These are phyloP conservation scores for Pyrus bretschneideri DNA, from an alignment of 306 rosid species.

Conservation along the genomic window DNA sequence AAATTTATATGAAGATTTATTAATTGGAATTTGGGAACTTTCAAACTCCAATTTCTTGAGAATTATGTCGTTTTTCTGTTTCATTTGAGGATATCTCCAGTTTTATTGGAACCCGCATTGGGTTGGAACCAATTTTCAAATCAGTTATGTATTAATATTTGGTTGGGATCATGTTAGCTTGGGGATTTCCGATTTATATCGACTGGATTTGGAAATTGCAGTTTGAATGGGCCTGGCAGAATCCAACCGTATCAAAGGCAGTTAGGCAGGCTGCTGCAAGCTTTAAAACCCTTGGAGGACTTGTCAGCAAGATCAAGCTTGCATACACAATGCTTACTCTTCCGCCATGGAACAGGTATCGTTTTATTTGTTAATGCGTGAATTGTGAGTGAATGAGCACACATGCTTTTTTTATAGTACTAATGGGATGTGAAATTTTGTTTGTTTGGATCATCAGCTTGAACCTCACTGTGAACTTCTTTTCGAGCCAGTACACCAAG, in stretches of 20 bases:
- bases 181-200: not conserved
- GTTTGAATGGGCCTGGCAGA: slow-evolving; percentile 99
- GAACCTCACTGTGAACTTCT: slow-evolving; percentile 69
- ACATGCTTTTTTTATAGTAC: not conserved
- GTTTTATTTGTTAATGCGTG: not conserved
- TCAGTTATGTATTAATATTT: not conserved
- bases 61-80: no score
- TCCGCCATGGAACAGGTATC: slow-evolving; percentile 68
- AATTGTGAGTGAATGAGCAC: not conserved
- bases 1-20: not conserved
- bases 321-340: slow-evolving; percentile 95
- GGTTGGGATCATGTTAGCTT: not conserved
- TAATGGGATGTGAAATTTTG: slow-evolving; percentile 17
- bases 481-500: slow-evolving; percentile 69
- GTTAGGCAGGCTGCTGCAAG: slow-evolving; percentile 79
- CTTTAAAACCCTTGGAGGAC: slow-evolving; percentile 83
- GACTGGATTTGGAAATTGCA: slow-evolving; percentile 30
- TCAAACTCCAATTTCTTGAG: not conserved
- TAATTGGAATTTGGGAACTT: not conserved
- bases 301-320: slow-evolving; percentile 78
- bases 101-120: not conserved
- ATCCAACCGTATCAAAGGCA: slow-evolving; percentile 79
- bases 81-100: not conserved
- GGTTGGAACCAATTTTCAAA: not conserved
- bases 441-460: slow-evolving; percentile 38